phyloP scores from a whole-genome alignment of 306 rosid species.

The Cyclanthera cordifolia region DNA sequence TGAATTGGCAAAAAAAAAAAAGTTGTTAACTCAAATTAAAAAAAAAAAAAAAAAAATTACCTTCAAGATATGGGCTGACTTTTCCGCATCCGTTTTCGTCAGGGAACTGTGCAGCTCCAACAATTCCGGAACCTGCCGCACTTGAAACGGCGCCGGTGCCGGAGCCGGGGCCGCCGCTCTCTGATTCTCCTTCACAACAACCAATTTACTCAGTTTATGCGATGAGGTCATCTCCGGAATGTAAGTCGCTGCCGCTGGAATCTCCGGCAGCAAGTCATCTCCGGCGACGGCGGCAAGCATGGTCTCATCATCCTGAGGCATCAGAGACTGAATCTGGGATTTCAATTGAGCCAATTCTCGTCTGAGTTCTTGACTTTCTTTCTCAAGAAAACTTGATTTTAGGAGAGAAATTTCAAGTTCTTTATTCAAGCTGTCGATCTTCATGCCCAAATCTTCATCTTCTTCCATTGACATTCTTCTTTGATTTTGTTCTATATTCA shows the following conservation, averaged over 20 bases:
- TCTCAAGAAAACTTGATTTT: slow-evolving; percentile 41
- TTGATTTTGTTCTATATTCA: background rate
- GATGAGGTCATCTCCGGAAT: slow-evolving; percentile 19
- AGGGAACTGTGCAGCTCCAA: slow-evolving; percentile 73
- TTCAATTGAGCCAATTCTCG: slow-evolving; percentile 53
- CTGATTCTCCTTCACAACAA: background rate
- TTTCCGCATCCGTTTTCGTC: slow-evolving; percentile 60
- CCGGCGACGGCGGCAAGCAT: slow-evolving; percentile 28
- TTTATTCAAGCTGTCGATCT: slow-evolving; percentile 35
- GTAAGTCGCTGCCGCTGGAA: slow-evolving; percentile 18
- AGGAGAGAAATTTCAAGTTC: slow-evolving; percentile 41
- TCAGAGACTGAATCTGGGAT: slow-evolving; percentile 51
- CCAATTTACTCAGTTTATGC: background rate
- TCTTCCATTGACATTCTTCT: slow-evolving; percentile 36
- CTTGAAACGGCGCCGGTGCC: slow-evolving; percentile 54
- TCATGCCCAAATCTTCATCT: slow-evolving; percentile 23
- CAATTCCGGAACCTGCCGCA: slow-evolving; percentile 84
- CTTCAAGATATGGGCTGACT: too few species aligned
- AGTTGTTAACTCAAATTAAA: too few species aligned
- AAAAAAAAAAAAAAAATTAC: too few species aligned
- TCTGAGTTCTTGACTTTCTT: slow-evolving; percentile 60
- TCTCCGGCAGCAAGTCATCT: slow-evolving; percentile 28
- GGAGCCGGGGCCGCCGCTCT: background rate
- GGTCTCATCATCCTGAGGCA: slow-evolving; percentile 59
- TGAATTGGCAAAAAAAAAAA: too few species aligned